Conservation (phyloP, 306 rosid species). For the Dicorynia guianensis region DNA sequence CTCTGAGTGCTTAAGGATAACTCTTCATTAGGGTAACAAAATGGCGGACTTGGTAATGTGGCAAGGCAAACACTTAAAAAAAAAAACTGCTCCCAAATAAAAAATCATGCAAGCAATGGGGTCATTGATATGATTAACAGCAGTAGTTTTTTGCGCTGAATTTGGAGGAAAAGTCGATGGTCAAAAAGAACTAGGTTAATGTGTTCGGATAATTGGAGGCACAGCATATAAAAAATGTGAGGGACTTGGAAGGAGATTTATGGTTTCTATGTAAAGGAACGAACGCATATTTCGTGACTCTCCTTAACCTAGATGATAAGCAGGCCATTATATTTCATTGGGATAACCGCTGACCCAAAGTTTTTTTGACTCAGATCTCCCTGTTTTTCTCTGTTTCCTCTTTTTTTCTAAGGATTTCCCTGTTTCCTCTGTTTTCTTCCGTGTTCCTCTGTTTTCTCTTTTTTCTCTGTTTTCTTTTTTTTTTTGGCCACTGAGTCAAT, state of each 20-base stretch:
- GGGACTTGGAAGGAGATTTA: constrained; percentile 71
- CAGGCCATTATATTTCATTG: constrained; percentile 46
- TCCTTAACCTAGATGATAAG: constrained; percentile 45
- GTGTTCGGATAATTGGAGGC: constrained; percentile 55
- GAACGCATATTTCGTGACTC: constrained; percentile 37
- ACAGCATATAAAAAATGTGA: constrained; percentile 61
- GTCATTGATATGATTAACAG: constrained; percentile 75
- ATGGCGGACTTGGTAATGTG: no score
- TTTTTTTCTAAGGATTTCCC: no score
- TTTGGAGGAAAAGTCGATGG: constrained; percentile 57
- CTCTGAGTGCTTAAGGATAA: no score
- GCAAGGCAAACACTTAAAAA: no score
- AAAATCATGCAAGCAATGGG: constrained; percentile 53
- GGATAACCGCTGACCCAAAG: constrained; percentile 65
- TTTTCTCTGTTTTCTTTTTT: not conserved
- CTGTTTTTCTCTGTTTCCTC: not conserved
- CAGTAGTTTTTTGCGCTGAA: constrained; percentile 59
- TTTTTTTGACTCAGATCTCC: not conserved
- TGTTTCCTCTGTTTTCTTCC: no score
- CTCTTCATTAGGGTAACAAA: no score
- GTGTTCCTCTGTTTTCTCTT: not conserved
- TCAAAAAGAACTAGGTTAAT: constrained; percentile 62
- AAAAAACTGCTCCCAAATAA: no score
- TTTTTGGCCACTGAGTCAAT: not conserved
- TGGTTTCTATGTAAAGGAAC: constrained; percentile 47